Evolutionary conservation across 2,329 filamentous ascomycete species (phyloP), one percentile per base, ranked within the genome.

Genomic region (Sporothrix brunneoviolacea): DNA sequence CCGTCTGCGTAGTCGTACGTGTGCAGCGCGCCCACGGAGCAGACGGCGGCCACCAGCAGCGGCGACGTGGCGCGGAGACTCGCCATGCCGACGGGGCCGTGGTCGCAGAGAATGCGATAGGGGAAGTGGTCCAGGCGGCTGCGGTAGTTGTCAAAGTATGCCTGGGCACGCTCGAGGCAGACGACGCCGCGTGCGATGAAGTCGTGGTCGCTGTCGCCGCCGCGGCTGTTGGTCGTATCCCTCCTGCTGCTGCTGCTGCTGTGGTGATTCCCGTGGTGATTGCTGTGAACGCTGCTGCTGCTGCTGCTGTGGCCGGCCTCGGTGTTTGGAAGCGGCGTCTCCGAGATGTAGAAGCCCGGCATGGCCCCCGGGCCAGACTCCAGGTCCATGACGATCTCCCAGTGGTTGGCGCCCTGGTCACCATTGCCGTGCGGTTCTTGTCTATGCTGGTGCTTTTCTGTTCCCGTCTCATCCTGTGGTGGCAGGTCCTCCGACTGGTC

Each of bases 1-100:
- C 16, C 18, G 7, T 30, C 30, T 3, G 30, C 41, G 8, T n/a
- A 19, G 30, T 44, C 41, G 19, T 44, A 35, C 16, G 30, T 28
- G 39, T 52, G 50, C 5, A 52, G 39, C 8, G 50, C 50, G n/a
- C 50, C 50, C 5, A 52, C 50, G 0, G 50, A 37, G n/a, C 50
- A 52, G 13, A 43, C 39, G 5, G 50, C 50, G 0, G 44, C 44
- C 4, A 36, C 39, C 8, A 52, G 19, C 8, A 52, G 32, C 2
- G 44, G 44, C 22, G 50, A 52, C 4, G 28, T 38, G 3, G 22
- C 30, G 3, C 50, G 43, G 15, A 52, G 22, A 7, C 28, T n/a
- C 12, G n/a, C 30, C 6, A 52, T 32, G 6, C 33, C 42, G 42
- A 44, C 37, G 4, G 16, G 30, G 15, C 32, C 47, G 16, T 48